These are phyloP conservation scores for Pleurotus salmoneostramineus DNA, from an alignment of 768 basidiomycete genomes.

Conservation along the genomic window DNA sequence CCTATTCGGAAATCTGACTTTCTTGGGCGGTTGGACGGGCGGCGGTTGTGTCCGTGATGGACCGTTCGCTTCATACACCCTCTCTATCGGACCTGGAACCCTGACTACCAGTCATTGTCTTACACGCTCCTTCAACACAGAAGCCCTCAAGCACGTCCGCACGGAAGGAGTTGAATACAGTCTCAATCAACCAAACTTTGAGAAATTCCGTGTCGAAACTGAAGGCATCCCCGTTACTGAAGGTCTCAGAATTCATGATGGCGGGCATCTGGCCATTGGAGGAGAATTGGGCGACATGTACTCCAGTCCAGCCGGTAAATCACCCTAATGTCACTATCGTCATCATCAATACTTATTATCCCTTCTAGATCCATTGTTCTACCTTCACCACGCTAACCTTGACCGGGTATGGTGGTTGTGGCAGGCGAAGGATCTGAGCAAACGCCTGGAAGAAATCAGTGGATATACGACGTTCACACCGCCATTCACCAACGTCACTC, in stretches of 20 bases:
- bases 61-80: slow-evolving; percentile 28
- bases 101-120: slow-evolving; percentile 27
- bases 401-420: slow-evolving; percentile 40
- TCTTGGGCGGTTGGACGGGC: slow-evolving; percentile 8
- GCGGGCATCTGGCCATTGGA: slow-evolving; percentile 29
- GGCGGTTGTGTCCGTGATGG: slow-evolving; percentile 26
- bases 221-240: slow-evolving; percentile 27
- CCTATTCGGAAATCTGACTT: slow-evolving; percentile 9
- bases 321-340: background rate
- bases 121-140: slow-evolving; percentile 25
- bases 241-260: slow-evolving; percentile 26
- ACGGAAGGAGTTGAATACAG: slow-evolving; percentile 17
- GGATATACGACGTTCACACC: slow-evolving; percentile 25
- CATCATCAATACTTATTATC: background rate
- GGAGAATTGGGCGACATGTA: slow-evolving; percentile 29
- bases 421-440: slow-evolving; percentile 21
- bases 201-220: slow-evolving; percentile 29
- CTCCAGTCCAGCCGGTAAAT: slow-evolving; percentile 35
- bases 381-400: slow-evolving; percentile 34
- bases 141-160: slow-evolving; percentile 14
- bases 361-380: slow-evolving; percentile 32
- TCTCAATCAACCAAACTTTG: slow-evolving; percentile 21
- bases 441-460: slow-evolving; percentile 28
- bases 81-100: slow-evolving; percentile 30
- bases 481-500: slow-evolving; percentile 25